phyloP scores from a whole-genome alignment of 371 early-diverging fungal species.

The Syncephalastrum monosporum region DNA sequence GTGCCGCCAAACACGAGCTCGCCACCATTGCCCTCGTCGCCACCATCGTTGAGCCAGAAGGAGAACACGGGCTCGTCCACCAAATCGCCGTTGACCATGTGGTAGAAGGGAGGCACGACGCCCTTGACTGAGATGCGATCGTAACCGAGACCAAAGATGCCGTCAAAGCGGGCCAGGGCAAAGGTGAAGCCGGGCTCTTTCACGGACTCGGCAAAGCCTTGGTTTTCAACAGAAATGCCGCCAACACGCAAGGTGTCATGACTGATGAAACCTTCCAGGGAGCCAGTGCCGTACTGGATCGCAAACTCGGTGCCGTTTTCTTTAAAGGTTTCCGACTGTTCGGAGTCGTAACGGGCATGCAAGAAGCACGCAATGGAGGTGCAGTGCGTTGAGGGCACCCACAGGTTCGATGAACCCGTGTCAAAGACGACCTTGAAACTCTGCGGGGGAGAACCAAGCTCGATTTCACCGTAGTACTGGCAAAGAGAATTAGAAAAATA shows the following conservation, averaged over 20 bases:
- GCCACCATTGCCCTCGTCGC: slow-evolving; percentile 61
- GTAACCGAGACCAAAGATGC: slow-evolving; percentile 89
- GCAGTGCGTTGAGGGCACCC: slow-evolving; percentile 97
- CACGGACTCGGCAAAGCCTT: slow-evolving; percentile 88
- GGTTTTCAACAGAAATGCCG: slow-evolving; percentile 56
- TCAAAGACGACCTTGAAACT: slow-evolving; percentile 94
- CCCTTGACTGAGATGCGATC: slow-evolving; percentile 84
- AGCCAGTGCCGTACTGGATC: slow-evolving; percentile 90
- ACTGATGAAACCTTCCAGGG: slow-evolving; percentile 89
- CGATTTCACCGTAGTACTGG: slow-evolving; percentile 83
- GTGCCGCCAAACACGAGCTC: slow-evolving; percentile 85
- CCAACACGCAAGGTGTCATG: slow-evolving; percentile 77
- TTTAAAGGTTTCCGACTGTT: slow-evolving; percentile 64
- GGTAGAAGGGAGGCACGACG: slow-evolving; percentile 93
- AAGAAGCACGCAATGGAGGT: slow-evolving; percentile 90
- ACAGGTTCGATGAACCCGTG: slow-evolving; percentile 93
- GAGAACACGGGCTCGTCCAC: slow-evolving; percentile 81
- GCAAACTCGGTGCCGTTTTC: slow-evolving; percentile 90
- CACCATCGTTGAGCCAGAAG: slow-evolving; percentile 72
- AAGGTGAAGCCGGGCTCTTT: slow-evolving; percentile 90
- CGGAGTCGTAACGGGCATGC: slow-evolving; percentile 82
- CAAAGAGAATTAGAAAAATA: not conserved
- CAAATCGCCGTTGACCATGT: slow-evolving; percentile 74
- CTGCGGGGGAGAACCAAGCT: slow-evolving; percentile 86
- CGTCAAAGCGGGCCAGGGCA: slow-evolving; percentile 89